A percentile compares a stretch with the other conserved stretches of the same genome.
Conservation (phyloP, 2,329 filamentous ascomycete species). For the Epichloe coenophiala region DNA sequence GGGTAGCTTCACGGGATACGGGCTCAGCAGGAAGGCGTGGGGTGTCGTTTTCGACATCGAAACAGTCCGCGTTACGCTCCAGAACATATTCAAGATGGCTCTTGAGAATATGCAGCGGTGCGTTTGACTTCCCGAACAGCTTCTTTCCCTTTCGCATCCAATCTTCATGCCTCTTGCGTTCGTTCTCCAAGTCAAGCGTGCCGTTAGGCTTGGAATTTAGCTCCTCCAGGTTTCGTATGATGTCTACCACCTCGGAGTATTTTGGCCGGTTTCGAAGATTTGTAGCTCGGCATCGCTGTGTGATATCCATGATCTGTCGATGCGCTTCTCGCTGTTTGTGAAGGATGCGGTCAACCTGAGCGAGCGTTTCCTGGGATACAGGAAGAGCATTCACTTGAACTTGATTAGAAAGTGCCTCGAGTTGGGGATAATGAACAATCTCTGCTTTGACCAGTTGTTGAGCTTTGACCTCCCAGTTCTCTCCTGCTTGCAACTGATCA, state of each 20-base stretch:
- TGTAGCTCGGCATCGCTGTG: conserved; percentile 58
- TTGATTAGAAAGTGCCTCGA: conserved; percentile 81
- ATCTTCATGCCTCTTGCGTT: conserved; percentile 90
- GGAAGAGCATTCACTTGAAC: conserved; percentile 58
- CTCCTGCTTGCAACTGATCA: conserved; percentile 62
- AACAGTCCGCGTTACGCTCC: conserved; percentile 80
- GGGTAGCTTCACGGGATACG: conserved; percentile 65
- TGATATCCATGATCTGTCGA: conserved; percentile 71
- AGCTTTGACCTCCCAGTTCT: conserved; percentile 85
- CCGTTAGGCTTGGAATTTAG: conserved; percentile 87
- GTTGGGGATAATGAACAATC: conserved; percentile 81
- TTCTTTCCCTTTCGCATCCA: conserved; percentile 99
- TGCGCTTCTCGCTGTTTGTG: conserved; percentile 94
- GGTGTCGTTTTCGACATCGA: conserved; percentile 73
- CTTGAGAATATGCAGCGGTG: conserved; percentile 87
- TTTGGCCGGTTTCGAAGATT: conserved; percentile 71
- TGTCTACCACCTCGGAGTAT: conserved; percentile 80
- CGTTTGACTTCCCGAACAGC: conserved; percentile 94
- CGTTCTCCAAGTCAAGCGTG: conserved; percentile 83
- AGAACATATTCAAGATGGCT: conserved; percentile 89
- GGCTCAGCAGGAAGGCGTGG: conserved; percentile 86
- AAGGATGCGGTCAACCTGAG: conserved; percentile 76
- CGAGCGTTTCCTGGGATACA: conserved; percentile 68
- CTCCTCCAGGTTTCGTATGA: conserved; percentile 76
- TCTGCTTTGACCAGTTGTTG: conserved; percentile 88